phyloP scores from a whole-genome alignment of 2,329 filamentous ascomycete genomes.

The Geosmithia putterillii region DNA sequence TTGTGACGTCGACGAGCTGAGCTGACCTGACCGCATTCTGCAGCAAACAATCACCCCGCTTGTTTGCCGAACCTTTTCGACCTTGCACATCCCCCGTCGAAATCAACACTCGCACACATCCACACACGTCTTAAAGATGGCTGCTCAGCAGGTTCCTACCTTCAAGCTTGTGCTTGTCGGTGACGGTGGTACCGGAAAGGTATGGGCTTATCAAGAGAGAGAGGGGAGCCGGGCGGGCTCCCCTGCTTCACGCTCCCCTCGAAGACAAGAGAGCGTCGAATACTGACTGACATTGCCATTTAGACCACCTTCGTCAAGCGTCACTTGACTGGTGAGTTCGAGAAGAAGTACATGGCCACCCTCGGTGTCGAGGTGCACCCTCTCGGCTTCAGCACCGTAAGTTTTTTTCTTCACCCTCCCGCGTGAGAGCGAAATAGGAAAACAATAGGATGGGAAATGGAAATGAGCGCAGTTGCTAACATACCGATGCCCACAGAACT shows the following conservation, averaged over 20 bases:
- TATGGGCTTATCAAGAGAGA: slow-evolving; percentile 17
- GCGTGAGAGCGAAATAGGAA: not conserved
- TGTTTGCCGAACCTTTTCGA: slow-evolving; percentile 23
- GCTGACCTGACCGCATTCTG: slow-evolving; percentile 19
- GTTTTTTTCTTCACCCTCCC: slow-evolving; percentile 21
- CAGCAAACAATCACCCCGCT: slow-evolving; percentile 24
- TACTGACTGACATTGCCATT: slow-evolving; percentile 1
- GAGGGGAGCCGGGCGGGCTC: not conserved
- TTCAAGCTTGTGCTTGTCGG: slow-evolving; percentile 99
- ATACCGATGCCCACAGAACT: slow-evolving; percentile 51
- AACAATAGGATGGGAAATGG: not conserved
- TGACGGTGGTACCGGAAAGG: slow-evolving; percentile 99
- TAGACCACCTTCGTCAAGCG: slow-evolving; percentile 99
- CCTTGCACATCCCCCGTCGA: not conserved
- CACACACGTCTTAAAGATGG: slow-evolving; percentile 39
- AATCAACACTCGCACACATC: not conserved
- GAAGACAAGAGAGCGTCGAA: too few species aligned
- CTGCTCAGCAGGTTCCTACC: slow-evolving; percentile 52
- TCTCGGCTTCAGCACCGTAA: slow-evolving; percentile 93
- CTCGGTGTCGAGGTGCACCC: slow-evolving; percentile 99
- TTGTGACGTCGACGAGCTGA: not conserved
- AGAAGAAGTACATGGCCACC: slow-evolving; percentile 99
- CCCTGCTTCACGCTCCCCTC: too few species aligned
- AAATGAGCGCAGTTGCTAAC: slow-evolving; percentile 5
- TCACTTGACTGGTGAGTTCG: slow-evolving; percentile 98